Conservation (phyloP, 345 rosid genomes). For the Murraya paniculata region DNA sequence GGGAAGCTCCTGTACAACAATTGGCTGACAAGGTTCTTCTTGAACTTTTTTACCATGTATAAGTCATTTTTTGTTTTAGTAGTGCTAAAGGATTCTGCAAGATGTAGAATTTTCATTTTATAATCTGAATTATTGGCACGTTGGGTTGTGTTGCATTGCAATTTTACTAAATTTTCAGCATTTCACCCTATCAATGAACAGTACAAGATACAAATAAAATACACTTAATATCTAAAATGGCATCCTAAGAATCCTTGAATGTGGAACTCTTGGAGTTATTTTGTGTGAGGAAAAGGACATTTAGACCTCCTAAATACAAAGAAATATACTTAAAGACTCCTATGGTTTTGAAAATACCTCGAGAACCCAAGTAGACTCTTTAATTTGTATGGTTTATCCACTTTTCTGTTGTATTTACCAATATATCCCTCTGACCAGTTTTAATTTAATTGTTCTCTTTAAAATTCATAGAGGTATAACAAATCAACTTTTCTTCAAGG, state of each 20-base stretch:
- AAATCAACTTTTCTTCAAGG: neutral
- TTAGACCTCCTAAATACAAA: no score
- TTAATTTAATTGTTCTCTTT: neutral
- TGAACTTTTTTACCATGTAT: slow-evolving; percentile 4
- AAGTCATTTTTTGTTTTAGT: neutral
- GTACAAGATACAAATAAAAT: neutral
- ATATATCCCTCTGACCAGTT: neutral
- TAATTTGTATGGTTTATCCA: neutral
- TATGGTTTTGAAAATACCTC: neutral
- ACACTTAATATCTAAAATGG: neutral
- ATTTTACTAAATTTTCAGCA: neutral
- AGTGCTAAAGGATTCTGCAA: neutral
- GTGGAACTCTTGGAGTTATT: neutral
- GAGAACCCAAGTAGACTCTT: neutral
- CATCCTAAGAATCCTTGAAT: neutral
- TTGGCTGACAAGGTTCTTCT: slow-evolving; percentile 86
- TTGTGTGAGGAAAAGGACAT: neutral
- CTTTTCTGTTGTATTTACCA: no score
- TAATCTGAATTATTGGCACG: neutral
- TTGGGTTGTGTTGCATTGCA: neutral
- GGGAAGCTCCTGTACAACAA: slow-evolving; percentile 92
- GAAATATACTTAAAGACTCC: neutral
- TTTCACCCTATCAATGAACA: neutral
- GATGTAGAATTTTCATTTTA: neutral
- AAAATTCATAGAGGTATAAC: neutral